These are phyloP conservation scores for Xylaria grammica DNA, from an alignment of 495 filamentous ascomycete genomes.

Conservation along the genomic window DNA sequence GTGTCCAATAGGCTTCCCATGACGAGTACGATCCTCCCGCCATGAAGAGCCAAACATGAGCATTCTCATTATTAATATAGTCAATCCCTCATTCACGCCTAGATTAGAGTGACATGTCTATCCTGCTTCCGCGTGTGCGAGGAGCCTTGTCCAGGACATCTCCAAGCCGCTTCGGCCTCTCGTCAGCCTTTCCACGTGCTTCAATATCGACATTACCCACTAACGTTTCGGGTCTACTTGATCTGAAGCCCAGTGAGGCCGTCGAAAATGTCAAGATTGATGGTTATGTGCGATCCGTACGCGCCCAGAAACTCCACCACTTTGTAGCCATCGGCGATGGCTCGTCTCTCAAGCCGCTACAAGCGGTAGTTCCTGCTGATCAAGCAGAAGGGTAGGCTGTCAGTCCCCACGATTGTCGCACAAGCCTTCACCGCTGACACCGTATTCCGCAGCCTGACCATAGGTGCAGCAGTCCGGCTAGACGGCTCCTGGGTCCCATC, in stretches of 20 bases:
- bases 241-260: conserved; percentile 35
- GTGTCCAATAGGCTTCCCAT: too few relatives aligned
- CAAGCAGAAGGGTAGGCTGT: conserved; percentile 76
- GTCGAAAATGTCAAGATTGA: conserved; percentile 58
- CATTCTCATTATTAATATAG: background rate
- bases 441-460: conserved; percentile 66
- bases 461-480: conserved; percentile 79
- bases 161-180: background rate
- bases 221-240: conserved; percentile 30
- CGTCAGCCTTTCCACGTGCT: conserved; percentile 17
- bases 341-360: conserved; percentile 76
- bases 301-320: conserved; percentile 80
- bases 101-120: conserved; percentile 16
- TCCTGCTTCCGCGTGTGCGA: conserved; percentile 2
- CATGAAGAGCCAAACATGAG: background rate
- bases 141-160: conserved; percentile 10
- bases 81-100: background rate
- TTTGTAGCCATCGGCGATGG: conserved; percentile 91
- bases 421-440: conserved; percentile 27
- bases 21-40: background rate
- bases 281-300: conserved; percentile 83
- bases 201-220: conserved; percentile 28
- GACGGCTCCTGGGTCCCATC: conserved; percentile 81
- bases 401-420: conserved; percentile 27
- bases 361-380: conserved; percentile 78